A percentile compares a stretch with the other conserved stretches of the same genome.
Evolutionary conservation across 1,284 basidiomycete genomes (phyloP).

Genomic region (Caloboletus firmus): DNA sequence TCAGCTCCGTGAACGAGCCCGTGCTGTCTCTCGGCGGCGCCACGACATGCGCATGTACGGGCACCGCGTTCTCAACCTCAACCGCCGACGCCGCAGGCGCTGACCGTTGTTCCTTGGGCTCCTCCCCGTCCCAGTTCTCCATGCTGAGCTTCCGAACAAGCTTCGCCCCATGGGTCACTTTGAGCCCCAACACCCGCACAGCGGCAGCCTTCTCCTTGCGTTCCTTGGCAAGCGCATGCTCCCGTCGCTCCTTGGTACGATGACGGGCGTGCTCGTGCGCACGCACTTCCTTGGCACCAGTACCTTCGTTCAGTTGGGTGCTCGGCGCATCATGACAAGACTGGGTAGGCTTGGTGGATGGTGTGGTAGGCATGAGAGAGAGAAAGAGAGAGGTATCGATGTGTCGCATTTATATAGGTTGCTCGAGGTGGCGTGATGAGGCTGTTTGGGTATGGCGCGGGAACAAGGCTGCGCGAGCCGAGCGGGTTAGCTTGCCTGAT

Average conservation of each 20-base stretch:
- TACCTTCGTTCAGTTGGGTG: slow-evolving; percentile 18
- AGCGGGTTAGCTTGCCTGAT: slow-evolving; percentile 6
- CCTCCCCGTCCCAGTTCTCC: slow-evolving; percentile 34
- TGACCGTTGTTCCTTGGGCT: slow-evolving; percentile 4
- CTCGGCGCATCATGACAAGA: slow-evolving; percentile 21
- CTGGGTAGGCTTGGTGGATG: slow-evolving; percentile 20
- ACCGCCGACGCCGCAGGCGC: neutral
- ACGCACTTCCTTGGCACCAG: slow-evolving; percentile 27
- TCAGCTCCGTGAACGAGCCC: slow-evolving; percentile 22
- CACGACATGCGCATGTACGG: neutral
- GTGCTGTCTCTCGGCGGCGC: slow-evolving; percentile 3
- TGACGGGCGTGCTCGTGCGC: slow-evolving; percentile 36
- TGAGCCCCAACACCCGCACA: slow-evolving; percentile 21
- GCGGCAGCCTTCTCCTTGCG: slow-evolving; percentile 32
- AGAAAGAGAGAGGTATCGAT: neutral
- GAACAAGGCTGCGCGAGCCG: slow-evolving; percentile 25
- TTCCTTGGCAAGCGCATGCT: slow-evolving; percentile 32
- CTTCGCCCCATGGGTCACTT: slow-evolving; percentile 20
- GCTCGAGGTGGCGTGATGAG: slow-evolving; percentile 26
- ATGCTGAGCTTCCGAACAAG: slow-evolving; percentile 29
- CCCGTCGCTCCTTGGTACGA: slow-evolving; percentile 34
- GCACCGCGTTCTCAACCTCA: neutral
- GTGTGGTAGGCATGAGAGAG: slow-evolving; percentile 33
- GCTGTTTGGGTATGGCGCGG: slow-evolving; percentile 24
- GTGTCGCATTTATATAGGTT: slow-evolving; percentile 33